These are phyloP conservation scores for Aegilops umbellulata DNA, from an alignment of 176 grass and related monocot genomes.

Conservation along the genomic window DNA sequence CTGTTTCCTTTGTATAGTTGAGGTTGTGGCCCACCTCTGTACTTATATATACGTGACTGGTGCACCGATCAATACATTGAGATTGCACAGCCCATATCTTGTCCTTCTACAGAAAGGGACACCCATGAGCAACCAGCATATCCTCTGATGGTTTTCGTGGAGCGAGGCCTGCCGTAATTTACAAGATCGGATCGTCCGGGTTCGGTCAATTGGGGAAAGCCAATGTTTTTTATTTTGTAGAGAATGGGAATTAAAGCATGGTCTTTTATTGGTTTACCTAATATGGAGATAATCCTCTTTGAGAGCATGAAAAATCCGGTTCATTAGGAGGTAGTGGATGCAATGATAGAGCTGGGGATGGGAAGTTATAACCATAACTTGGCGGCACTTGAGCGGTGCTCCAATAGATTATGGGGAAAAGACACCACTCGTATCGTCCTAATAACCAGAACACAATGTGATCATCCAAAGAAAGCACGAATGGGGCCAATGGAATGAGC, in stretches of 20 bases:
- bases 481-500: too few species aligned
- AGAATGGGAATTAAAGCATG: neutral
- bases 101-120: too few species aligned
- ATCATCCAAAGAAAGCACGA: too few species aligned
- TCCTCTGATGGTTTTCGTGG: neutral
- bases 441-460: too few species aligned
- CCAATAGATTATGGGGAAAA: neutral
- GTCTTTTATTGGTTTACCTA: neutral
- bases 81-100: too few species aligned
- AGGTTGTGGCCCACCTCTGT: too few species aligned
- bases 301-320: neutral
- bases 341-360: neutral
- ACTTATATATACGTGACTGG: too few species aligned
- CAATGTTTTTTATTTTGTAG: neutral
- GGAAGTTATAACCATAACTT: neutral
- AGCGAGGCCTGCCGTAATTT: slow-evolving; percentile 9
- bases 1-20: too few species aligned
- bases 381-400: neutral
- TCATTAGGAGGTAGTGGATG: neutral
- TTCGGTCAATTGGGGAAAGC: neutral
- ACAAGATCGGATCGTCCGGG: neutral
- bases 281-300: neutral
- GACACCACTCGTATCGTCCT: neutral
- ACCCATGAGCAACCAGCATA: slow-evolving; percentile 18
- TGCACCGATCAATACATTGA: too few species aligned